Base-by-base conservation (phyloP, 2,329 filamentous ascomycete species). In the Chrysoporthe cubensis region DNA sequence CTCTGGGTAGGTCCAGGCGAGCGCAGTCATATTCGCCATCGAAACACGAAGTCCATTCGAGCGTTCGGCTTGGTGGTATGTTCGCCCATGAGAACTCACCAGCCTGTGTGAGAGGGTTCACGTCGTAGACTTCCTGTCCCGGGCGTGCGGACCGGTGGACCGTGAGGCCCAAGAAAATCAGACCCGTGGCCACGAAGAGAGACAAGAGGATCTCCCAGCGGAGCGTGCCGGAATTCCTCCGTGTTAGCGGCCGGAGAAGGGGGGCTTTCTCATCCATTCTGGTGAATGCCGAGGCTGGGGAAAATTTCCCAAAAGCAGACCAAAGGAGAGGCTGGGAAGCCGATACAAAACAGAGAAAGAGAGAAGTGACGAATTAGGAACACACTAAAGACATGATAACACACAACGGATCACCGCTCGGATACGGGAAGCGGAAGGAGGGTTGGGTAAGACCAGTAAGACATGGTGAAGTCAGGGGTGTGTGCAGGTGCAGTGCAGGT, bases 1-100 rank as follows among this genome's bases (percentile, higher is more conserved):
- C 78, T 73, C 80, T 76, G 0, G 79, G 80, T n/a, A 81, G 72
- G 46, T 80, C 76, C 7, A 80, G 73, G 2, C 79, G 73, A 1
- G 79, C 78, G 66, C 79, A 80, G 67, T 80, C 78, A 62, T 75
- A 78, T 7, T 69, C 68, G 32, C 71, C 73, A n/a, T 75, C 67
- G 54, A 77, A 80, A 70, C 79, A 81, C 1, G 71, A 57, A 1
- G 77, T 74, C 79, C 79, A 81, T 3, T 69, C 54, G 2, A 81
- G 62, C 5, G 73, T 74, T 37, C 72, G 73, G 62, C 75, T 78
- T 0, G 78, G 74, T 13, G 73, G 58, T 52, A 81, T 76, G 40
- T 71, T 44, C 8, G 48, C 46, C 68, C 68, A 69, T 18, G 62
- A 67, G 32, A 69, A 69, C 0, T 16, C 65, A 18, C n/a, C 14